A percentile compares a stretch with the other conserved stretches of the same genome.
Conservation (phyloP, 2,329 filamentous ascomycete genomes). For the Aspergillus novoparasiticus region DNA sequence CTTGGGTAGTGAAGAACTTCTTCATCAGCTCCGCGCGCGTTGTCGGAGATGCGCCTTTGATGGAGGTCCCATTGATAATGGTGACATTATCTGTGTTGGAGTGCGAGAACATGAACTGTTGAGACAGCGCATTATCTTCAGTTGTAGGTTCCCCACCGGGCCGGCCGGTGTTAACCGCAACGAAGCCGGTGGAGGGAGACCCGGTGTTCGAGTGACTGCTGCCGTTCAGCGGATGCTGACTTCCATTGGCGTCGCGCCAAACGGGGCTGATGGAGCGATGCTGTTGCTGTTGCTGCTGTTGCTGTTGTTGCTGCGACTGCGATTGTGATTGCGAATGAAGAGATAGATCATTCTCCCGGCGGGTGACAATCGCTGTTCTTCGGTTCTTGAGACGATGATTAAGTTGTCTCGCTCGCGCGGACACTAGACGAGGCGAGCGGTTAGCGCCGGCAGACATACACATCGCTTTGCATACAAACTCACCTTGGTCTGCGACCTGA, state of each 20-base stretch:
- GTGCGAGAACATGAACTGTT: conserved; percentile 44
- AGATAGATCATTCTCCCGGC: conserved; percentile 54
- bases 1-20: conserved; percentile 63
- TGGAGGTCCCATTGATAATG: conserved; percentile 50
- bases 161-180: conserved; percentile 60
- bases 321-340: conserved; percentile 21
- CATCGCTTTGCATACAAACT: not conserved
- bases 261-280: conserved; percentile 38
- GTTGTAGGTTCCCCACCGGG: conserved; percentile 37
- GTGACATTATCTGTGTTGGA: conserved; percentile 49
- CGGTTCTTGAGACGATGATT: conserved; percentile 79
- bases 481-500: conserved; percentile 76
- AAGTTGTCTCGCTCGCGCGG: conserved; percentile 72
- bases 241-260: conserved; percentile 40
- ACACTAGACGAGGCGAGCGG: conserved; percentile 48
- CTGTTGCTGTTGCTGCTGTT: conserved; percentile 32
- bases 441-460: not conserved
- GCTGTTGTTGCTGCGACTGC: conserved; percentile 32
- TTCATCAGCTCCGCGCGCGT: conserved; percentile 63
- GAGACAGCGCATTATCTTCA: conserved; percentile 35
- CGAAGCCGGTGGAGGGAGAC: conserved; percentile 57
- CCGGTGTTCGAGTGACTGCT: conserved; percentile 37
- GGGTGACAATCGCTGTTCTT: conserved; percentile 69
- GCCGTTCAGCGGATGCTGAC: conserved; percentile 27
- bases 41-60: conserved; percentile 58